Base-by-base conservation (phyloP, 2,329 filamentous ascomycete genomes). In the Lachnellula subtilissima region DNA sequence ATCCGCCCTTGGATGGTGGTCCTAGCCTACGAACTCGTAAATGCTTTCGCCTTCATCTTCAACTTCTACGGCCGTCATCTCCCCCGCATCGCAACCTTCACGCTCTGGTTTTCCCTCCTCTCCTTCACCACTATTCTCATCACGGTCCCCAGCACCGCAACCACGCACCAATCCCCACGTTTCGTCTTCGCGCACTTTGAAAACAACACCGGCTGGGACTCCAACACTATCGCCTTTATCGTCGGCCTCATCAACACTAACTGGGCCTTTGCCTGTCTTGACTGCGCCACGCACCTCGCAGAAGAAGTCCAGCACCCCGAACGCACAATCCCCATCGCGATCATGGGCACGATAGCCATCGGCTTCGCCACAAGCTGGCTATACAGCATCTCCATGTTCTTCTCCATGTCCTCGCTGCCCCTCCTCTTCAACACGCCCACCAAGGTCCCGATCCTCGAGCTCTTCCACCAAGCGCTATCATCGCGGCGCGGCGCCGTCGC, bases 151-250 rank as follows among this genome's bases (percentile, higher is more conserved):
- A 75, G 77, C 4, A 73, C 71, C 45, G 76, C 78, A 0, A 75
- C 75, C 0, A 71, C 69, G 1, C 74, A 80, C 54, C 75, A 76
- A 17, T 65, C 70, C 49, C 66, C 71, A 49, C 69, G 74, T n/a
- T 80, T 80, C 54, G 78, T 81, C 19, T 81, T 81, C 62, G 68
- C 65, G 39, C 79, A 75, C 2, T 81, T 76, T 72, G 74, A 78
- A 53, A 80, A 80, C 61, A 75, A 78, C 48, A 80, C 78, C 0
- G 78, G 78, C 12, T 81, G 78, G 78, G 67, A 47, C 9, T 50
- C 74, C 54, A 74, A 78, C 53, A 74, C 70, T 1, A 75, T 80
- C 36, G 75, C 72, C 55, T 80, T 80, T 62, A 78, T 80, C 53
- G 76, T 76, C 0, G 78, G 78, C 0, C 65, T 80, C 3, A 74